A percentile compares a stretch with the other conserved stretches of the same genome.
phyloP scores from a whole-genome alignment of 2,329 filamentous ascomycete species.

The Stemphylium vesicarium region DNA sequence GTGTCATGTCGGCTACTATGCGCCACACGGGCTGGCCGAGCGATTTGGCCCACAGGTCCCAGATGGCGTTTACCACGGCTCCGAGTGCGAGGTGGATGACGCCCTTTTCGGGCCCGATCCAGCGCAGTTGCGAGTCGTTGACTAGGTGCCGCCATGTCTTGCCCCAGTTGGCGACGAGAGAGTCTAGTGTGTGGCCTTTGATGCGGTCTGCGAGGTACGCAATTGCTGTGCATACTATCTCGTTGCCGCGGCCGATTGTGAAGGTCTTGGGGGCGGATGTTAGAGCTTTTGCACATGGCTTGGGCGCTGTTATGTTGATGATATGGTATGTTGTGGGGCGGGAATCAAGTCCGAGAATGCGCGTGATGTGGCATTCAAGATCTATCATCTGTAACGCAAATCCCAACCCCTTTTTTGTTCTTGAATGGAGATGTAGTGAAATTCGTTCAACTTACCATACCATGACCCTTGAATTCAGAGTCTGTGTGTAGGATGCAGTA shows the following conservation, averaged over 20 bases:
- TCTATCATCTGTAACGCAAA: too few relatives aligned
- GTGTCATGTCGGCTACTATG: conserved; percentile 87
- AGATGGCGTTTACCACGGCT: conserved; percentile 87
- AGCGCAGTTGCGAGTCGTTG: conserved; percentile 85
- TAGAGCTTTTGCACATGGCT: neutral
- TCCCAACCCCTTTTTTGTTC: too few relatives aligned
- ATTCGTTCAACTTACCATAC: conserved; percentile 69
- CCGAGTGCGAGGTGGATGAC: conserved; percentile 92
- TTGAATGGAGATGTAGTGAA: neutral
- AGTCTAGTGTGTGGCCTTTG: conserved; percentile 75
- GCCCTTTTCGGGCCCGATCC: conserved; percentile 94
- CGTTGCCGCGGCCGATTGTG: conserved; percentile 88
- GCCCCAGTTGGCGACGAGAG: conserved; percentile 81
- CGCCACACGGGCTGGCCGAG: conserved; percentile 88
- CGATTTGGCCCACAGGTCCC: conserved; percentile 94
- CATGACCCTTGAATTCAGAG: conserved; percentile 72
- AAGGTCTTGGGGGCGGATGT: conserved; percentile 60
- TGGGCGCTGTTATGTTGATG: neutral
- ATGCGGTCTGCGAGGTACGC: conserved; percentile 77
- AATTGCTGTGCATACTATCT: conserved; percentile 88
- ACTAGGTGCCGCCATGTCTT: conserved; percentile 92
- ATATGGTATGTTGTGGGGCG: neutral
- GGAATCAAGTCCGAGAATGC: neutral
- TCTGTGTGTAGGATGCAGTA: conserved; percentile 92
- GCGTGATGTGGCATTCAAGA: neutral